These are phyloP conservation scores for Gigaspora rosea DNA, from an alignment of 192 early-diverging fungal species.

Conservation along the genomic window DNA sequence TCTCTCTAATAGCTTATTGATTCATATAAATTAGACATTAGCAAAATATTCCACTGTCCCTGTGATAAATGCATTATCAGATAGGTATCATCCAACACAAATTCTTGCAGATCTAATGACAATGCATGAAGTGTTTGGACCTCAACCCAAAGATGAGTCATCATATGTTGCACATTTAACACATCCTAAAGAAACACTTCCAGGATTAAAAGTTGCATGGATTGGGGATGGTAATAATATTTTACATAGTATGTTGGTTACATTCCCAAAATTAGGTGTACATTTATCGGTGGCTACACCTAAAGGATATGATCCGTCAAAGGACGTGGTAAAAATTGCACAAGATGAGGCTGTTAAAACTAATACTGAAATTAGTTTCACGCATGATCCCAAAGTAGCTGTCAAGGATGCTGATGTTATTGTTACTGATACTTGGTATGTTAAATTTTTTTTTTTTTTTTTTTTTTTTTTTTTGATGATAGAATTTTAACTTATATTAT, in stretches of 20 bases:
- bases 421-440: constrained; percentile 95
- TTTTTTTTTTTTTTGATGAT: background rate
- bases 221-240: constrained; percentile 99
- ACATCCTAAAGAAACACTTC: constrained; percentile 60
- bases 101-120: constrained; percentile 96
- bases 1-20: background rate
- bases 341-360: constrained; percentile 58
- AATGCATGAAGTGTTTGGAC: constrained; percentile 78
- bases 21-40: constrained; percentile 57
- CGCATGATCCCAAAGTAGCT: constrained; percentile 74
- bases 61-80: constrained; percentile 94
- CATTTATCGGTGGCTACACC: constrained; percentile 85
- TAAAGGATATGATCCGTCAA: constrained; percentile 73
- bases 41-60: constrained; percentile 88
- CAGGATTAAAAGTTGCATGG: constrained; percentile 89
- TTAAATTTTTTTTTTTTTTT: background rate
- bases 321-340: constrained; percentile 71
- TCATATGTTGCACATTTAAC: constrained; percentile 47
- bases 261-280: constrained; percentile 88
- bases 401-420: constrained; percentile 83
- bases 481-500: background rate
- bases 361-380: constrained; percentile 54
- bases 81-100: constrained; percentile 96
- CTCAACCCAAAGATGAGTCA: constrained; percentile 32
- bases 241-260: constrained; percentile 84